Base-by-base conservation (phyloP, 164 flowering plant species). In the Piper betle region DNA sequence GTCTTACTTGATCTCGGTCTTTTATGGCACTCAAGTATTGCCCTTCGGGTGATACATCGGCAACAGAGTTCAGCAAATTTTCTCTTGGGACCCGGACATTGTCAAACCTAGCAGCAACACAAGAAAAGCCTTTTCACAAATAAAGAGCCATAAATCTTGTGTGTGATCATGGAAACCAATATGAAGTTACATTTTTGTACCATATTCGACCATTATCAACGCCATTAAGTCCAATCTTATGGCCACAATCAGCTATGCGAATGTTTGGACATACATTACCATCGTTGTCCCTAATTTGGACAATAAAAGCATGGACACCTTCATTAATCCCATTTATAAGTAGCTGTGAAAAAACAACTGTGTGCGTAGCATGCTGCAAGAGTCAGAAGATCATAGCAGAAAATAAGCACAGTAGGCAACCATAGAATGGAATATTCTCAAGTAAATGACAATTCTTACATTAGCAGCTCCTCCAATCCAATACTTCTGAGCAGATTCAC, bases 401-500 rank as follows among this genome's bases (percentile, higher is more conserved):
- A 7, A 25, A 37, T 6, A 33, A 18, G 25, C 48, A 62, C 12
- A 20, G 60, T 3, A 42, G 59, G 5, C 60, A 39, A 5, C 39
- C 7, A n/a, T 4, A 16, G 43, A 38, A 60, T 19, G 10, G 18
- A 37, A 37, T 57, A 11, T 25, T 39, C 6, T 25, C 4, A 0
- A 58, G 19, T 15, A 39, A 8, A 58, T 39, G 19, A 40, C 15
- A 38, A 46, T 10, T 40, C 78, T 73, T 75, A 90, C 99, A 63
- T 84, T 85, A 67, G 96, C 99, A 59, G 95, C 97, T 72, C 99
- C 99, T 53, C 99, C 99, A 71, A 93, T 93, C 99, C 99, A 93
- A 74, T 88, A 93, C 73, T 93, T 93, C 67, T 93, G 99, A 72
- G 99, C 99, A 25, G 99, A 90, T 80, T 93, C 99, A 81, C 91